Conservation (phyloP, 1,284 basidiomycete species). For the Boletellus deceptivus region DNA sequence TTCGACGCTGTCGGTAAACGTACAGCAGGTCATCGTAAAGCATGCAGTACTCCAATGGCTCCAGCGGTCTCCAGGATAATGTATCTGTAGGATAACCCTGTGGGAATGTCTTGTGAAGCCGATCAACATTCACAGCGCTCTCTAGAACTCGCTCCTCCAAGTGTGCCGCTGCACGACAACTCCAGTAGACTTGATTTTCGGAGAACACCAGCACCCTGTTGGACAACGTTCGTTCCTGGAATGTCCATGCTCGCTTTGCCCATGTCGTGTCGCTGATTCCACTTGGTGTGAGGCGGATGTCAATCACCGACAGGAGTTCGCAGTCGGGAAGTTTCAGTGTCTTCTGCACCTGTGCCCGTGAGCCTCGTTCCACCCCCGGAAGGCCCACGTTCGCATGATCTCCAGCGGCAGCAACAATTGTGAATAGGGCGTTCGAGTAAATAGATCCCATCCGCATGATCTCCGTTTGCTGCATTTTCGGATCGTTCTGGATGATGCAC, state of each 20-base stretch:
- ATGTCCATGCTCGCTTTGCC: slow-evolving; percentile 16
- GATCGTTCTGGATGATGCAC: slow-evolving; percentile 24
- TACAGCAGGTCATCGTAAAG: slow-evolving; percentile 6
- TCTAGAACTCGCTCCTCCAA: slow-evolving; percentile 19
- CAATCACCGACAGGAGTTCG: slow-evolving; percentile 15
- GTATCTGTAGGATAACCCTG: neutral
- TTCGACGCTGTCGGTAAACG: slow-evolving; percentile 11
- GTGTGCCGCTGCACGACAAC: slow-evolving; percentile 10
- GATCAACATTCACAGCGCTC: neutral
- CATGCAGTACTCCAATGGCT: neutral
- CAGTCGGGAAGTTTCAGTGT: slow-evolving; percentile 5
- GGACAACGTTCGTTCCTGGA: neutral
- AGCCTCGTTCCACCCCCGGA: slow-evolving; percentile 6
- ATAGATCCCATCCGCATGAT: slow-evolving; percentile 22
- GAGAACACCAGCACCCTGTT: slow-evolving; percentile 12
- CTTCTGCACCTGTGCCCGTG: slow-evolving; percentile 12
- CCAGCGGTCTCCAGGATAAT: slow-evolving; percentile 4
- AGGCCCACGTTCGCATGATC: slow-evolving; percentile 17
- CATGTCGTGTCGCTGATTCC: slow-evolving; percentile 10
- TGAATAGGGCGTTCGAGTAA: slow-evolving; percentile 19
- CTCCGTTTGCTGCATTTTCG: slow-evolving; percentile 15
- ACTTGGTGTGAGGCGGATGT: neutral
- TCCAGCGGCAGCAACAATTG: slow-evolving; percentile 22
- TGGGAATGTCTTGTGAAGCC: slow-evolving; percentile 2
- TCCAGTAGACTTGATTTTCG: slow-evolving; percentile 20